Evolutionary conservation across 202 grass and related monocot species (phyloP), one percentile per base, ranked within the genome.

Genomic region (Panicum virgatum): DNA sequence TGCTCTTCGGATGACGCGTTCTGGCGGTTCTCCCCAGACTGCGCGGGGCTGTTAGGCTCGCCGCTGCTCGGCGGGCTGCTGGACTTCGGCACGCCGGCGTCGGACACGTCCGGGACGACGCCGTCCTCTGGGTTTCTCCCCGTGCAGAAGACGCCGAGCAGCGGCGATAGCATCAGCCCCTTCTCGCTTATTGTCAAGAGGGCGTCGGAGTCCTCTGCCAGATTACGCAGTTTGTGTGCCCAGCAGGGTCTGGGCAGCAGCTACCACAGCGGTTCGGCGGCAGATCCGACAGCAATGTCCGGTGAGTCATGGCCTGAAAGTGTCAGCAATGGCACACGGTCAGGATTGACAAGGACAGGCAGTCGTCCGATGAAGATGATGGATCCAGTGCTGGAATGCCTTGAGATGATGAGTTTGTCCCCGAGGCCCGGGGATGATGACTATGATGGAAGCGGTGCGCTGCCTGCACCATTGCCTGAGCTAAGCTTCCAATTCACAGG

Each of bases 141-240:
- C 0, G 27, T 87, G 70, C 78, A 84, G 66, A 92, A 72, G 90
- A 99, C 96, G 20, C 93, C 96, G 1, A 92, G 82, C 81, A 99
- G 78, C 16, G 76, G 86, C 3, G 90, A 87, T 30, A 96, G 85
- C 81, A 86, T 90, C 12, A 96, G 96, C 53, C 93, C 96, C 58
- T 96, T 99, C 85, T 99, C 96, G 12, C 82, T 99, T 61, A 99
- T 99, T 79, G 75, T 99, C 72, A 90, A 96, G 86, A 89, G 87
- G 66, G 89, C 87, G 78, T 93, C 91, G 8, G 63, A 88, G 50
- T 92, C 91, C 19, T 99, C 92, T 48, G 34, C 71, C 20, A 87
- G 75, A 52, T 66, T 79, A 14, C 85, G 86, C 44, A 67, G 77
- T 53, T 69, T 81, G 61, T 80, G 72, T 73, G 74, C 73, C 52